Percentiles rank a stretch among this genome's conserved stretches.
Conservation (phyloP, 306 rosid genomes). For the Cucumis sativus region Cucumber_9930_V3 NC_026656.2:17467001-17467500, state of each 20-base stretch:
- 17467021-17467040: not conserved
- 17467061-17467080: not conserved
- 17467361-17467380: slow-evolving; percentile 62
- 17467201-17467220: slow-evolving; percentile 32
- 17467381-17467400: slow-evolving; percentile 49
- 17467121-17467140: not conserved
- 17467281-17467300: slow-evolving; percentile 50
- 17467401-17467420: slow-evolving; percentile 48
- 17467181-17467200: not conserved
- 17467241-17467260: slow-evolving; percentile 96
- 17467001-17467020: not conserved
- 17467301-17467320: slow-evolving; percentile 60
- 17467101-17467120: not conserved
- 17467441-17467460: slow-evolving; percentile 33
- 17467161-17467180: not conserved
- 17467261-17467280: slow-evolving; percentile 53
- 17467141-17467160: not conserved
- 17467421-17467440: slow-evolving; percentile 47
- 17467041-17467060: not conserved
- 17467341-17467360: slow-evolving; percentile 76
- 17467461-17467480: slow-evolving; percentile 26
- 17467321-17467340: slow-evolving; percentile 93
- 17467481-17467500: slow-evolving; percentile 33
- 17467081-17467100: not conserved
- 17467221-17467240: slow-evolving; percentile 89